These are phyloP conservation scores for Ophiostoma triangulosporum DNA, from an alignment of 2,329 filamentous ascomycete genomes.

Conservation along the genomic window DNA sequence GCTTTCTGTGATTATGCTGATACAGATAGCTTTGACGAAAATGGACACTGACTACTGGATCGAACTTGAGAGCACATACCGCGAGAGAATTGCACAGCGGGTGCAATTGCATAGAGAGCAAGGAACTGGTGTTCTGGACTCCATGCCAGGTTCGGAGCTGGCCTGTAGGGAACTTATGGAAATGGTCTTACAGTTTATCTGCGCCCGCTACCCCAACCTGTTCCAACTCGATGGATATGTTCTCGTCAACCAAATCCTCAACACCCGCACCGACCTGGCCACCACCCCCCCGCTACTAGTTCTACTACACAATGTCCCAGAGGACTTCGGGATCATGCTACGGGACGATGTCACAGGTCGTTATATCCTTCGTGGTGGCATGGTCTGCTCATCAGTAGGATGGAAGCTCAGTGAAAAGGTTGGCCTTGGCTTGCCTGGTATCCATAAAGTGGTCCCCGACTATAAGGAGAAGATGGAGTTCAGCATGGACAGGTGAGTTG, in stretches of 20 bases:
- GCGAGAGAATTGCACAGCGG: constrained; percentile 52
- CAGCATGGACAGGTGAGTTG: constrained; percentile 56
- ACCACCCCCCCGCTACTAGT: constrained; percentile 47
- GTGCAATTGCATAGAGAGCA: constrained; percentile 49
- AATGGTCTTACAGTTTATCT: constrained; percentile 70
- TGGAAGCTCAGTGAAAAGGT: constrained; percentile 70
- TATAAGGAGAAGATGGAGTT: constrained; percentile 82
- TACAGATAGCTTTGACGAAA: constrained; percentile 52
- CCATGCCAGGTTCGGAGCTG: constrained; percentile 60
- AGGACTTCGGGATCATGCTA: constrained; percentile 70
- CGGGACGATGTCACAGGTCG: constrained; percentile 56
- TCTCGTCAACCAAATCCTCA: constrained; percentile 57
- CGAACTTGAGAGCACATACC: constrained; percentile 69
- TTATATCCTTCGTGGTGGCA: constrained; percentile 62
- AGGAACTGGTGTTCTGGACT: constrained; percentile 49
- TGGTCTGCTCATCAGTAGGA: constrained; percentile 66
- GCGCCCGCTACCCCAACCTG: constrained; percentile 60
- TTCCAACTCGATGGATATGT: constrained; percentile 45
- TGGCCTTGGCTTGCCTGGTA: constrained; percentile 52
- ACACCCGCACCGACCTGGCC: constrained; percentile 44
- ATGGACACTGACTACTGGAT: constrained; percentile 78
- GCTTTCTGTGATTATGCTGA: too few relatives aligned
- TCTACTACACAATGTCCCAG: constrained; percentile 64
- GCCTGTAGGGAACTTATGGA: constrained; percentile 82
- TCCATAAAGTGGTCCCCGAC: constrained; percentile 64